Base-by-base conservation (phyloP, 257 asterid genomes). In the Echites panduratus region DNA sequence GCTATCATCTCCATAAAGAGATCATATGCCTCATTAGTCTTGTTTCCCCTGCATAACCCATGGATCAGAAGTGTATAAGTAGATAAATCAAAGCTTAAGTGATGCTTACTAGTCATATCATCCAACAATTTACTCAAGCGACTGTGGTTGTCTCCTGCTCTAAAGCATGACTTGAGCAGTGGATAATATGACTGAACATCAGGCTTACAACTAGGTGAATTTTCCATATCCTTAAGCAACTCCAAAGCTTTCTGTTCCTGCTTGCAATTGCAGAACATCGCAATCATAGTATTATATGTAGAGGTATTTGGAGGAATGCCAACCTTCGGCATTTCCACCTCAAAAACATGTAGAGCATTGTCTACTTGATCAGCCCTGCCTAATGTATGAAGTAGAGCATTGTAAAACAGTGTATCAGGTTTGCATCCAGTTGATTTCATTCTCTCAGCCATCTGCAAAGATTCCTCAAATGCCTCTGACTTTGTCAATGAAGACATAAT, bases 21-120 rank as follows among this genome's bases (percentile, higher is more conserved):
- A 74, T 75, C 68, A 81, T 88, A 91, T 0, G 97, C 96, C 78
- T 70, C 65, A 76, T 87, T 88, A 26, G 86, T 81, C 73, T 86
- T 81, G 69, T 82, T 81, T 35, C 80, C 87, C 77, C 86, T 83
- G 86, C 99, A 88, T 17, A 94, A 79, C 38, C 96, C 97, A 68
- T 89, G 96, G 43, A 89, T 91, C 82, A 94, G 78, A 81, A 94
- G 96, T 17, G 93, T 74, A 76, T 86, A 91, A 45, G 95, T 83
- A 19, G 95, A 87, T 79, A 89, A 81, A 81, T 91, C 91, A 73
- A 84, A 86, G 76, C 97, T 73, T 62, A 90, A 66, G 76, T 86
- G 90, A 72, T 87, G 92, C 82, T 87, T 89, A 78, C 79, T 75
- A 61, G 87, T 87, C 83, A 89, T 85, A 44, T 78, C 84, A 68